These are phyloP conservation scores for Blastocrithidia nonstop DNA, from an alignment of 208 protist genomes.

Conservation along the genomic window DNA sequence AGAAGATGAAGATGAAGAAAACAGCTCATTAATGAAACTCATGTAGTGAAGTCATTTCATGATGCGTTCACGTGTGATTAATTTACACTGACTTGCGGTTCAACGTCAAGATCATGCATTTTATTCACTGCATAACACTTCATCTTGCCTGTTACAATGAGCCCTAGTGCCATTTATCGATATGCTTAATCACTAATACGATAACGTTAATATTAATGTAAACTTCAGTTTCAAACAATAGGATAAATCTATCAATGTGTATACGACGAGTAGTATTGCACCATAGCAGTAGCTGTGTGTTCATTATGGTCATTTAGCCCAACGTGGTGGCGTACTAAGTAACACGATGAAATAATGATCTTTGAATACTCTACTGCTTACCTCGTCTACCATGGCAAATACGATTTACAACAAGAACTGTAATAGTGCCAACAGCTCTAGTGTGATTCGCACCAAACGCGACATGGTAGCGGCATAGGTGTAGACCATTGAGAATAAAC, in stretches of 20 bases:
- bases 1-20: too few relatives aligned
- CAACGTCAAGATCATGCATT: too few relatives aligned
- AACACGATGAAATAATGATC: too few relatives aligned
- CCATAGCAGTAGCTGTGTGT: constrained; percentile 52
- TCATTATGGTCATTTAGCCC: constrained; percentile 43
- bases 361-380: too few relatives aligned
- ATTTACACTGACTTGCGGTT: constrained; percentile 25
- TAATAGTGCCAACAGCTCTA: too few relatives aligned
- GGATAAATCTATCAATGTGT: constrained; percentile 18
- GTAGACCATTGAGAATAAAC: too few relatives aligned
- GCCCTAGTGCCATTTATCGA: constrained; percentile 67
- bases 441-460: too few relatives aligned
- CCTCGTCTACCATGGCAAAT: too few relatives aligned
- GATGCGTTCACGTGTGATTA: constrained; percentile 62
- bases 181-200: constrained; percentile 60
- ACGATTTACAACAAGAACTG: too few relatives aligned
- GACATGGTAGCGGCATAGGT: too few relatives aligned
- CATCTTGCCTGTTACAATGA: constrained; percentile 8
- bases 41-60: constrained; percentile 80
- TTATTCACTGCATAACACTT: too few relatives aligned
- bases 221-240: neutral
- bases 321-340: constrained; percentile 48
- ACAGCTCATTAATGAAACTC: too few relatives aligned
- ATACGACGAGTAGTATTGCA: constrained; percentile 29
- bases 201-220: constrained; percentile 39